Base-by-base conservation (phyloP, 192 early-diverging fungal genomes). In the Coemansia sp. region DNA sequence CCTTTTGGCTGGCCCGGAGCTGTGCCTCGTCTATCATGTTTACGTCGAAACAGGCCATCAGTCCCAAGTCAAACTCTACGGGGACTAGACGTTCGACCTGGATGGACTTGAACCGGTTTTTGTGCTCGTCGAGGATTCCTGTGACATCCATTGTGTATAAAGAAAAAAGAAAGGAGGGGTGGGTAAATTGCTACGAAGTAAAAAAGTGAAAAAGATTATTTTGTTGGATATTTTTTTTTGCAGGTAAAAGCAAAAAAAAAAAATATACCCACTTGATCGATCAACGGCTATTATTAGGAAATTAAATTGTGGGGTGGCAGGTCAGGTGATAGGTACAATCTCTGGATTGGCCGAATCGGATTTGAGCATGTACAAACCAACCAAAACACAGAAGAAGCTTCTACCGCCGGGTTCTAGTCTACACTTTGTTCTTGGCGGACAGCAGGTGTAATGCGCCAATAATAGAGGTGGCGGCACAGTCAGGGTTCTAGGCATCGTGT, bases 11-110 rank as follows among this genome's bases (percentile, higher is more conserved):
- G n/a, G 64, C 66, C 18, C 36, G 18, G 3, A 86, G 73, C 65
- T 73, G 67, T 38, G 43, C 36, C 53, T 88, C 86, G 72, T 96
- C 90, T 11, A 97, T 73, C 64, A 92, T 86, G 81, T 94, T 95
- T 44, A 87, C 87, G 84, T 98, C 95, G 70, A 89, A 94, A 13
- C 84, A 90, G 18, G 91, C 83, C 22, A 98, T 84, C 62, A 92
- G 86, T n/a, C 91, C 92, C 34, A 96, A 86, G 87, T 98, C 97
- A 65, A 91, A 90, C 65, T 96, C 93, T 47, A 95, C 78, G 24
- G 95, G 94, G 41, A 94, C 85, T 43, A 91, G 78, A 71, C 92
- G 93, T 64, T 93, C 91, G 15, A 95, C 95, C 70, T 90, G 86
- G 46, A 90, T 87, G n/a, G 93, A 66, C 79, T 91, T 90, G 76